These are phyloP conservation scores for Spizellomyces punctatus DNA, from an alignment of 192 early-diverging fungal species.

Conservation along the genomic window DNA sequence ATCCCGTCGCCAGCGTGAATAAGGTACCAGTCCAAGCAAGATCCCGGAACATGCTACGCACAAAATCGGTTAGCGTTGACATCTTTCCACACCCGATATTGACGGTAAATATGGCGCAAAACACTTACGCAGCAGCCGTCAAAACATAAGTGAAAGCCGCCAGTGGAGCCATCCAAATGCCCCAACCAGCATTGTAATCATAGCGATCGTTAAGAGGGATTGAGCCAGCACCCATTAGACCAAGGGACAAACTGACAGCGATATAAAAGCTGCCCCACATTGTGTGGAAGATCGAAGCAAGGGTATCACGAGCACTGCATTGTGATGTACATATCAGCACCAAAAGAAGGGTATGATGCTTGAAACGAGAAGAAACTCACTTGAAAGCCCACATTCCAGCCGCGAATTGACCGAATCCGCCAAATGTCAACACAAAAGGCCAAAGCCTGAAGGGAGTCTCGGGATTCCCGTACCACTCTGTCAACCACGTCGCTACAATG, in stretches of 20 bases:
- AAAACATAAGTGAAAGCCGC: slow-evolving; percentile 26
- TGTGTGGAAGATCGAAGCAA: slow-evolving; percentile 27
- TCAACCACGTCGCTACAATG: slow-evolving; percentile 24
- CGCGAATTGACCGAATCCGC: slow-evolving; percentile 30
- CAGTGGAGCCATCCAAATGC: slow-evolving; percentile 35
- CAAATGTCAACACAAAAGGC: slow-evolving; percentile 34
- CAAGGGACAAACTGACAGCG: slow-evolving; percentile 26
- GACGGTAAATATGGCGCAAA: neutral
- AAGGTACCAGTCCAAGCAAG: slow-evolving; percentile 11
- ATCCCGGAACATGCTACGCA: slow-evolving; percentile 24
- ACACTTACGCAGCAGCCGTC: slow-evolving; percentile 17
- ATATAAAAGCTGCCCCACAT: slow-evolving; percentile 36
- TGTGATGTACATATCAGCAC: neutral
- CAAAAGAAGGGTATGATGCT: neutral
- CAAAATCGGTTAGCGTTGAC: neutral
- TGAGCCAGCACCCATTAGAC: slow-evolving; percentile 4
- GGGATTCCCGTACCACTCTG: slow-evolving; percentile 30
- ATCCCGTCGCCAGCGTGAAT: slow-evolving; percentile 29
- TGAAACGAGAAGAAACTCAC: slow-evolving; percentile 17
- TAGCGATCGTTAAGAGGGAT: slow-evolving; percentile 19
- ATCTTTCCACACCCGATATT: neutral
- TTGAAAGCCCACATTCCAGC: slow-evolving; percentile 35
- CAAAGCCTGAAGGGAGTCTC: slow-evolving; percentile 18
- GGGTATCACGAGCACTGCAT: slow-evolving; percentile 29
- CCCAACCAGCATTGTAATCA: slow-evolving; percentile 23